These are phyloP conservation scores for Lasiodiplodia theobromae DNA, from an alignment of 2,329 filamentous ascomycete genomes.

Conservation along the genomic window DNA sequence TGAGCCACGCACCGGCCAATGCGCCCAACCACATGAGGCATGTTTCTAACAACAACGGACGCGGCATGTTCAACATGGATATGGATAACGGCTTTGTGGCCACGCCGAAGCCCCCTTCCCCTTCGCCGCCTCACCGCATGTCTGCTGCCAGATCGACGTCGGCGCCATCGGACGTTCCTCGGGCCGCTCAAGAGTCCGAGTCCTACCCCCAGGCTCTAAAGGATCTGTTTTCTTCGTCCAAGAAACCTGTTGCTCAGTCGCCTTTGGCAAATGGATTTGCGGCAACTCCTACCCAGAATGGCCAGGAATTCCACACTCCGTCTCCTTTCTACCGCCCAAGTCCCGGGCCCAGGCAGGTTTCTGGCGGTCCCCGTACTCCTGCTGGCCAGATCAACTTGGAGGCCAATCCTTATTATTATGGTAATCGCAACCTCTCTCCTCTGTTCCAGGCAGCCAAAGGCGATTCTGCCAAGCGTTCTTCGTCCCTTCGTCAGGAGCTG, in stretches of 20 bases:
- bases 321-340: constrained; percentile 49
- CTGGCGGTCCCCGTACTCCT: constrained; percentile 44
- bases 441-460: constrained; percentile 56
- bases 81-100: constrained; percentile 57
- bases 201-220: constrained; percentile 53
- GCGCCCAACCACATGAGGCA: constrained; percentile 41
- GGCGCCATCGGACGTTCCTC: constrained; percentile 26
- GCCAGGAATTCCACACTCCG: constrained; percentile 41
- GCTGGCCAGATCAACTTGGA: constrained; percentile 33
- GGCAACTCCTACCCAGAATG: constrained; percentile 11
- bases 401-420: constrained; percentile 50
- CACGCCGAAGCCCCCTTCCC: constrained; percentile 26
- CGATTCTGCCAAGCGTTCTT: constrained; percentile 52
- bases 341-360: constrained; percentile 35
- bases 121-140: constrained; percentile 34
- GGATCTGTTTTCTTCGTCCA: constrained; percentile 50
- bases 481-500: constrained; percentile 53
- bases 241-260: constrained; percentile 16
- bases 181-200: constrained; percentile 46
- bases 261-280: neutral
- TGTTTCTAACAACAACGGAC: constrained; percentile 57
- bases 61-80: constrained; percentile 72
- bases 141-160: constrained; percentile 56
- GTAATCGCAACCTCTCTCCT: constrained; percentile 57
- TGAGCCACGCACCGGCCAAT: constrained; percentile 37